These are phyloP conservation scores for Raphanus hybrid DNA, from an alignment of 441 rosid genomes.

Conservation along the genomic window DNA sequence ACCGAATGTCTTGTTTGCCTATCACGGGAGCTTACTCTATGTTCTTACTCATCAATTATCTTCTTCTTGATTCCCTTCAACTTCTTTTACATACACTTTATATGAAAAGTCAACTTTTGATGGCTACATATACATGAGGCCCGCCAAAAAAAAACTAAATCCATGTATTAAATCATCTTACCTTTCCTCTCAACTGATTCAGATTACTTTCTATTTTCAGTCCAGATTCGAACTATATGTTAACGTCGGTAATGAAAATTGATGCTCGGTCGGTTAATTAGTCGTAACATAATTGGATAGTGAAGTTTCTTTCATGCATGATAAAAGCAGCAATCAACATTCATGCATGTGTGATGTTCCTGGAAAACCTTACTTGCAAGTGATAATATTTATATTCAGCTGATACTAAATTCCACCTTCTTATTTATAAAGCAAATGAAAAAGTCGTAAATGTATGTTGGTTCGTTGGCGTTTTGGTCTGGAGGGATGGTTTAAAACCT, in stretches of 20 bases:
- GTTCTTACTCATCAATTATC: conserved; percentile 1
- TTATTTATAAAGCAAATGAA: not conserved
- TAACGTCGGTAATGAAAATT: not conserved
- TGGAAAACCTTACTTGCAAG: not conserved
- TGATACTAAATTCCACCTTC: not conserved
- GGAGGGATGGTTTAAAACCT: too few relatives aligned
- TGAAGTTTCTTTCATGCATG: conserved; percentile 17
- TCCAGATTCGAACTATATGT: not conserved
- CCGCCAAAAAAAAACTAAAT: not conserved
- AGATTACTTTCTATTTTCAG: not conserved
- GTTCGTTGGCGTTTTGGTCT: too few relatives aligned
- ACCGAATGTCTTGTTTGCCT: conserved; percentile 30
- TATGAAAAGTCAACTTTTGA: not conserved
- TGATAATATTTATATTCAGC: not conserved
- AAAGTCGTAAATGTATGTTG: too few relatives aligned
- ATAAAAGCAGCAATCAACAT: conserved; percentile 4
- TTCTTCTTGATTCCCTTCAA: conserved; percentile 1
- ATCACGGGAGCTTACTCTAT: conserved; percentile 33
- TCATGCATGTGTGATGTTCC: conserved; percentile 32
- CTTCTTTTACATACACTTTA: not conserved
- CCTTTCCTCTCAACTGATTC: not conserved
- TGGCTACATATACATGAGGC: not conserved
- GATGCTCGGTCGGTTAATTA: too few relatives aligned
- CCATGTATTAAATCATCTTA: conserved; percentile 3
- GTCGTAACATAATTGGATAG: not conserved